Evolutionary conservation across 1,284 basidiomycete species (phyloP), one percentile per base, ranked within the genome.

Genomic region (Ceratobasidium sp.): DNA sequence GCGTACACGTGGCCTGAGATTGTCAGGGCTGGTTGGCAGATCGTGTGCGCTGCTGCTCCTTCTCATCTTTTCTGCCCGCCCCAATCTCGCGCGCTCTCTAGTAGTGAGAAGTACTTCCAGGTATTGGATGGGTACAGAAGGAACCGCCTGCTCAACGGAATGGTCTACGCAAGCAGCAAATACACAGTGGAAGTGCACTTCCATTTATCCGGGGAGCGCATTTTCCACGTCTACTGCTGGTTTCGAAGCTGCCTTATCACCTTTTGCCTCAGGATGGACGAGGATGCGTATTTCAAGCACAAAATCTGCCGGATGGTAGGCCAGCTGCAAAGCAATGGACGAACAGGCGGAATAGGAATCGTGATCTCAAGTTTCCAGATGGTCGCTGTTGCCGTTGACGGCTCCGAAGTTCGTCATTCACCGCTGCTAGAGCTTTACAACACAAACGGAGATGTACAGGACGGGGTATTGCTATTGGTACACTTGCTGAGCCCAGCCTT

Each of bases 391-490:
- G 61, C 61, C 2, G 61, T 63, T 13, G 59, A 61, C 39, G 31
- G 59, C 9, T 41, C 31, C 19, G 22, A 19, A 5, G 37, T 39
- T 24, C 59, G 61, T 19, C 61, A 63, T 24, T 61, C 61, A 13
- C 61, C 61, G 14, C n/a, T 48, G 1, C 43, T 63, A 4, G 41
- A 63, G 39, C 19, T 63, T 49, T 41, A 63, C 29, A 29, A 63
- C 27, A 11, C 34, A n/a, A 27, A 48, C 2, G 22, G 34, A 41
- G 59, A 61, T 1, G 27, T 61, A 39, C n/a, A 22, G 9, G 61
- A 63, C 27, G 39, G 41, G 7, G 22, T 63, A 16, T 27, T 63
- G 27, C 61, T 63, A 16, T 41, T 63, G n/a, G 39, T 63, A n/a
- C 37, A 63, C 19, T 41, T 48, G 11, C 19, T 63, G 6, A 5